phyloP scores from a whole-genome alignment of 768 basidiomycete species.

The Strobilomyces dryophilus region DNA sequence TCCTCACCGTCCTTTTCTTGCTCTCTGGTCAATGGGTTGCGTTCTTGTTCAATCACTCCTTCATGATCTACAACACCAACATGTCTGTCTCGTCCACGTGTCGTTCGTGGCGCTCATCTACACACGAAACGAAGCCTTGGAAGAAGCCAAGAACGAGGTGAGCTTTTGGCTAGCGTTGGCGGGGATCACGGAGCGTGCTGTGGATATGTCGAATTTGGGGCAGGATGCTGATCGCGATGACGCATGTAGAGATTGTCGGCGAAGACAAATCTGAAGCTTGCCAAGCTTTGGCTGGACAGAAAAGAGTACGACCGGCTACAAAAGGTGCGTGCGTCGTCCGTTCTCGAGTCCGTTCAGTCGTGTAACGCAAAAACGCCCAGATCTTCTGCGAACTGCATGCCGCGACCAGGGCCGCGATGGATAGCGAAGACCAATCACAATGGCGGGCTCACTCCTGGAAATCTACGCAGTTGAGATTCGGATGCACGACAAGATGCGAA shows the following conservation, averaged over 20 bases:
- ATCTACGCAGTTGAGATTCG: constrained; percentile 98
- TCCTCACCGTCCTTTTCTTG: constrained; percentile 89
- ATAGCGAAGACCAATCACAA: constrained; percentile 83
- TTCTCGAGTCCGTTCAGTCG: not conserved
- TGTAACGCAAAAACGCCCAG: constrained; percentile 41
- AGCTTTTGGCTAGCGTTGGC: constrained; percentile 58
- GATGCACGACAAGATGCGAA: constrained; percentile 97
- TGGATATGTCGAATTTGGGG: not conserved
- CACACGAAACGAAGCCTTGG: constrained; percentile 69
- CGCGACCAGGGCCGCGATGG: constrained; percentile 55
- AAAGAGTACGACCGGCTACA: constrained; percentile 84
- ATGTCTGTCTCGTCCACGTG: constrained; percentile 54
- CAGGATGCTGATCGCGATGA: not conserved
- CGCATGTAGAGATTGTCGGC: constrained; percentile 73
- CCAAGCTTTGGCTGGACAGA: constrained; percentile 95
- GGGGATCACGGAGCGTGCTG: not conserved
- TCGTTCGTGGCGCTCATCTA: not conserved
- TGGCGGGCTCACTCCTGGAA: constrained; percentile 93
- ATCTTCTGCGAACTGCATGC: constrained; percentile 73
- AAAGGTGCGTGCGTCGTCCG: constrained; percentile 46
- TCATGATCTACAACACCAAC: constrained; percentile 88
- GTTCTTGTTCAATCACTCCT: constrained; percentile 83
- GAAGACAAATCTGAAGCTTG: constrained; percentile 95
- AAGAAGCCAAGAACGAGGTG: constrained; percentile 96
- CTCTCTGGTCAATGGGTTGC: constrained; percentile 93